phyloP scores from a whole-genome alignment of 2,329 filamentous ascomycete genomes.

The Botrytis sinoallii region DNA sequence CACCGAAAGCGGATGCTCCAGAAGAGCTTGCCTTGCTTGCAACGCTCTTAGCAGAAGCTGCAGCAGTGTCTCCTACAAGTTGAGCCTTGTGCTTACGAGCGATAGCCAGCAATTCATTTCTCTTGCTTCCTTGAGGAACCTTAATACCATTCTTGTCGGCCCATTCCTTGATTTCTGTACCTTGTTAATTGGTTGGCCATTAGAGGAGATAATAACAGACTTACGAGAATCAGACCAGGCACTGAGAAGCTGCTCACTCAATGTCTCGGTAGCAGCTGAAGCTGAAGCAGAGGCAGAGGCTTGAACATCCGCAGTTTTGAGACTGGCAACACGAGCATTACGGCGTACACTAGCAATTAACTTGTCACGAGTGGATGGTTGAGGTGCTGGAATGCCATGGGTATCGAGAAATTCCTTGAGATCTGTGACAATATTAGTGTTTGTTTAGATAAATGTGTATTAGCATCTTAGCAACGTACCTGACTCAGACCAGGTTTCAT shows the following conservation, averaged over 20 bases:
- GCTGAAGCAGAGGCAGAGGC: slow-evolving; percentile 62
- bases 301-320: slow-evolving; percentile 61
- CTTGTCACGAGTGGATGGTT: slow-evolving; percentile 80
- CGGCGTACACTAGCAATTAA: slow-evolving; percentile 86
- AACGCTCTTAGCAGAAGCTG: slow-evolving; percentile 61
- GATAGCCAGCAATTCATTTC: slow-evolving; percentile 82
- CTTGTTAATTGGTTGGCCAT: slow-evolving; percentile 18
- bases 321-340: slow-evolving; percentile 76
- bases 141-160: slow-evolving; percentile 84
- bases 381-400: slow-evolving; percentile 80
- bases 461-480: slow-evolving; percentile 25
- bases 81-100: slow-evolving; percentile 81
- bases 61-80: slow-evolving; percentile 61
- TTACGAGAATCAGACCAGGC: slow-evolving; percentile 75
- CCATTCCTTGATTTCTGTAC: slow-evolving; percentile 78
- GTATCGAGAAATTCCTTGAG: slow-evolving; percentile 91
- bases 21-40: slow-evolving; percentile 66
- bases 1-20: slow-evolving; percentile 62
- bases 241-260: slow-evolving; percentile 82
- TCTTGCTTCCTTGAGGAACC: slow-evolving; percentile 87
- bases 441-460: not conserved
- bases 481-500: slow-evolving; percentile 83
- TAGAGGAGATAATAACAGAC: not conserved
- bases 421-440: slow-evolving; percentile 47
- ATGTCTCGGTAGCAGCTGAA: slow-evolving; percentile 65